A percentile compares a stretch with the other conserved stretches of the same genome.
Conservation (phyloP, 139 green algal species). For the Yamagishiella unicocca region DNA sequence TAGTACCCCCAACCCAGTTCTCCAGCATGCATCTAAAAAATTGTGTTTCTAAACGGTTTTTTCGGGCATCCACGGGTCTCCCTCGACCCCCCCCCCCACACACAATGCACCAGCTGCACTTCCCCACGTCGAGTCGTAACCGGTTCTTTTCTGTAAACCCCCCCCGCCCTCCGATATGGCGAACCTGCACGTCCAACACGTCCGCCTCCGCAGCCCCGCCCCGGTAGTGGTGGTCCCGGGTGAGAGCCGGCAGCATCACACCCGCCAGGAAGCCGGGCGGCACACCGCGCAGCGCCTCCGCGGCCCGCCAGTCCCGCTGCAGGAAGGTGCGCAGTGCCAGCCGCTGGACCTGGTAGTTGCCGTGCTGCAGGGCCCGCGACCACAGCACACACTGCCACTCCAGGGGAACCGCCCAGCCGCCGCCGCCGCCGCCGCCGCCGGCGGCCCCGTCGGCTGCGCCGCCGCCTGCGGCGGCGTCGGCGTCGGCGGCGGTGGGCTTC, state of each 20-base stretch:
- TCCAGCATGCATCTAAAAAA: no score
- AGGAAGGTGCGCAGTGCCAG: conserved; percentile 58
- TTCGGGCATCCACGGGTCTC: no score
- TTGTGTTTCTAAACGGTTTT: no score
- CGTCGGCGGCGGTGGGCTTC: neutral
- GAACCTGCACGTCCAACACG: conserved; percentile 41
- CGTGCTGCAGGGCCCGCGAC: conserved; percentile 59
- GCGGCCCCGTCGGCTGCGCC: neutral
- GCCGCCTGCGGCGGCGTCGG: neutral
- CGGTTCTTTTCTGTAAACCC: no score
- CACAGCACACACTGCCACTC: conserved; percentile 62
- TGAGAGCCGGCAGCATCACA: conserved; percentile 55
- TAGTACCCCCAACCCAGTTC: no score
- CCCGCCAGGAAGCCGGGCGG: conserved; percentile 39
- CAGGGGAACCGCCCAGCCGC: neutral
- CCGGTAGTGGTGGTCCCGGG: conserved; percentile 50
- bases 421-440: neutral
- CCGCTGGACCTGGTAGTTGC: conserved; percentile 60
- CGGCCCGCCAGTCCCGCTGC: conserved; percentile 55
- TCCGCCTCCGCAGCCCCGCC: conserved; percentile 24
- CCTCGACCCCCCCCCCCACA: no score
- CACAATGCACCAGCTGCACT: no score
- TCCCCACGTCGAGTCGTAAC: no score
- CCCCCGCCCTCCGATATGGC: neutral
- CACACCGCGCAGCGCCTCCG: conserved; percentile 19